phyloP scores from a whole-genome alignment of 352 stramenopile species.

The Paralagenidium karlingii region DNA sequence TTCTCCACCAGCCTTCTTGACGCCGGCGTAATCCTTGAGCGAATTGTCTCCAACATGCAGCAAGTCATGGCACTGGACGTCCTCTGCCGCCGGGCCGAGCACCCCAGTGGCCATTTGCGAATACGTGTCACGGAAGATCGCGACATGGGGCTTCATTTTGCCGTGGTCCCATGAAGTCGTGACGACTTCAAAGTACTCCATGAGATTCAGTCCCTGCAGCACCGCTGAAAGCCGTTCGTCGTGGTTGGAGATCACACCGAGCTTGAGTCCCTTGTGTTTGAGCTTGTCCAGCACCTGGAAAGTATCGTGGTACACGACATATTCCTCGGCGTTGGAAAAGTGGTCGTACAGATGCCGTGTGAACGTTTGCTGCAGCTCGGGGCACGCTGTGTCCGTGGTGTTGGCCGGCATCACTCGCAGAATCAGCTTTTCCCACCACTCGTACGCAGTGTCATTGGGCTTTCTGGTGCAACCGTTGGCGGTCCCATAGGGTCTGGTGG shows the following conservation, averaged over 20 bases:
- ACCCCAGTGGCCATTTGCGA: background rate
- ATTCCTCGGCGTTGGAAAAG: constrained; percentile 33
- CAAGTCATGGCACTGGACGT: too few species aligned
- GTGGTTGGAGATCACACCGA: constrained; percentile 72
- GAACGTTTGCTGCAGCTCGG: constrained; percentile 13
- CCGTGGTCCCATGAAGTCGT: constrained; percentile 41
- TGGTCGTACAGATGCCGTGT: constrained; percentile 33
- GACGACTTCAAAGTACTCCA: constrained; percentile 33
- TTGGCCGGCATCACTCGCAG: constrained; percentile 7
- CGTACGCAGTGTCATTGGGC: constrained; percentile 10
- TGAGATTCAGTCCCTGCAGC: constrained; percentile 23
- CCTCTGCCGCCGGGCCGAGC: too few species aligned
- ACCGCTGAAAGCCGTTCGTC: constrained; percentile 48
- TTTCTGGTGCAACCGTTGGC: too few species aligned
- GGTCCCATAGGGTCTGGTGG: too few species aligned
- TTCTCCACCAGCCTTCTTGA: too few species aligned
- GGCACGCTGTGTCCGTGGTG: constrained; percentile 5
- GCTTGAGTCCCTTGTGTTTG: constrained; percentile 5
- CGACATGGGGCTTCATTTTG: constrained; percentile 29
- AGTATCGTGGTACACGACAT: constrained; percentile 47
- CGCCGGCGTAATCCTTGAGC: too few species aligned
- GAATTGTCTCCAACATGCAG: too few species aligned
- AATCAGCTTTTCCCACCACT: constrained; percentile 50
- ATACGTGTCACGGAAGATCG: constrained; percentile 53
- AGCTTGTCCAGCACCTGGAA: constrained; percentile 23